Evolutionary conservation across 164 flowering plant genomes (phyloP), one percentile per base, ranked within the genome.

Genomic region (Echeveria elegans): DNA sequence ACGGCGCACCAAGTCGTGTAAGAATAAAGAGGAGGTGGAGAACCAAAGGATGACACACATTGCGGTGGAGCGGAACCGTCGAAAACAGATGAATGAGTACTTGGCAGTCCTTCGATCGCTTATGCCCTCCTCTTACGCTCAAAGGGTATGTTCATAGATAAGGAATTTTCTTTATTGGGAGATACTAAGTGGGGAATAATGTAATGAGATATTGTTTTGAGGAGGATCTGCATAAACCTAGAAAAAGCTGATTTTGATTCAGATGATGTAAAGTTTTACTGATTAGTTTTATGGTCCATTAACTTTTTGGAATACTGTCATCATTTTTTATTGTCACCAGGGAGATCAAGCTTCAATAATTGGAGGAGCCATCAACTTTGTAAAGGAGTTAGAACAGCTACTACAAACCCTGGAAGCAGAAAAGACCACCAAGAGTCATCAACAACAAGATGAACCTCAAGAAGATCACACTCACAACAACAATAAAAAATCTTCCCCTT

Each of bases 291-390:
- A 11, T 56, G 60, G 60, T 50, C 56, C 56, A 50, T 60, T 60
- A n/a, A 29, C 37, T 60, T 59, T 34, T 31, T 28, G 26, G 19
- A 21, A 14, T 0, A 9, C 16, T n/a, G n/a, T n/a, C n/a, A n/a
- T n/a, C n/a, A n/a, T 26, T 21, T 21, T 38, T 23, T 24, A 8
- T 40, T 38, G 29, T 56, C n/a, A 29, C 4, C 60, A 82, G 85
- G 83, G 80, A 7, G 85, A 79, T 62, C 85, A 82, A 72, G 85
- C 82, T 18, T 82, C 85, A 40, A 78, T 79, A 15, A 50, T 82
- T 11, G 85, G 82, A n/a, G 85, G 85, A 37, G 82, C 85, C 1
- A 77, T 82, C 21, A 79, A 82, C 53, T 82, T 70, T 40, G 78
- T 82, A 69, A 82, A 82, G 67, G 85, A 82, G 74, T 71, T 82